Evolutionary conservation across 352 stramenopile genomes (phyloP).

Genomic region (Globisporangium cystogenes): DNA sequence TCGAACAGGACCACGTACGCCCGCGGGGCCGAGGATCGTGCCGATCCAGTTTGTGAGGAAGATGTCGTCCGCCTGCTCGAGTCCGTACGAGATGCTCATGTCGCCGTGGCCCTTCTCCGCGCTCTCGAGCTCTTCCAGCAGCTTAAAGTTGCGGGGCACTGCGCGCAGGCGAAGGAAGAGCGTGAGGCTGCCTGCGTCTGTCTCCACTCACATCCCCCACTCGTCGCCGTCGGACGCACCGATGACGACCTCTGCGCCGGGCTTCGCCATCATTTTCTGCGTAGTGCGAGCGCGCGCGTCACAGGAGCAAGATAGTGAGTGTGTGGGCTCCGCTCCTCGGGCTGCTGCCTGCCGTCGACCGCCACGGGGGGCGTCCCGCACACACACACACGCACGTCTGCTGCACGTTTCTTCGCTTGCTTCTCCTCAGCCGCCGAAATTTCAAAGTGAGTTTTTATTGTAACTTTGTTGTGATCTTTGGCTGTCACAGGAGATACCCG

Average conservation of each 20-base stretch:
- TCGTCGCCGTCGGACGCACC: slow-evolving; percentile 21
- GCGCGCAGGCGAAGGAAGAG: background rate
- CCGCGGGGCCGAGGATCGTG: slow-evolving; percentile 94
- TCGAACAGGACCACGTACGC: slow-evolving; percentile 56
- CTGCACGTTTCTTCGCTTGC: background rate
- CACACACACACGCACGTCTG: background rate
- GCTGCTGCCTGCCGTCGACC: too few relatives aligned
- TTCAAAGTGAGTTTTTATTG: background rate
- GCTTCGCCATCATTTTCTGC: slow-evolving; percentile 52
- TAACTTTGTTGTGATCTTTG: too few relatives aligned
- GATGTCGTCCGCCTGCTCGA: slow-evolving; percentile 96
- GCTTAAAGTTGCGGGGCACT: slow-evolving; percentile 93
- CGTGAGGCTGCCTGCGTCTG: too few relatives aligned
- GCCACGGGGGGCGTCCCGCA: background rate
- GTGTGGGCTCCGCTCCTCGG: background rate
- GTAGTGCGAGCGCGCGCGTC: background rate
- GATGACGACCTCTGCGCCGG: slow-evolving; percentile 77
- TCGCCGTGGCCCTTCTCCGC: slow-evolving; percentile 91
- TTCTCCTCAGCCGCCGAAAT: background rate
- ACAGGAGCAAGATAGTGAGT: background rate
- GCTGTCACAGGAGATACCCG: too few relatives aligned
- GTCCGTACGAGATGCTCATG: slow-evolving; percentile 93
- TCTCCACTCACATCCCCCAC: too few relatives aligned
- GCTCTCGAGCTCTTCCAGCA: slow-evolving; percentile 91
- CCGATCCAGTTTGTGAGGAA: slow-evolving; percentile 98